Evolutionary conservation across 441 rosid species (phyloP).

Genomic region (Cnidoscolus chayamansa): DNA sequence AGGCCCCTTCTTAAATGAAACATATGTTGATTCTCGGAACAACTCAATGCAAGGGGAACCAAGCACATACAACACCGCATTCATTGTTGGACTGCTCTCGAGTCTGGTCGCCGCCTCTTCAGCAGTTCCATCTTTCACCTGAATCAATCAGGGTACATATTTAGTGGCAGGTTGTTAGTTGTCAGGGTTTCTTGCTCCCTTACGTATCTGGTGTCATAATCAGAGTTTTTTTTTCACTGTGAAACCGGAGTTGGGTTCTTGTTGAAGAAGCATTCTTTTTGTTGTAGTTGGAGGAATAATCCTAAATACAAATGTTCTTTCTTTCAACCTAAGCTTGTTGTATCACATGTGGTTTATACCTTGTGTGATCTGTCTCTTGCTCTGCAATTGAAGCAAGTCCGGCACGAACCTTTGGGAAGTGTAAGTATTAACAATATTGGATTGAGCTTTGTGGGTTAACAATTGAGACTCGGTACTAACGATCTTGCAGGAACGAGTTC

Average conservation of each 20-base stretch:
- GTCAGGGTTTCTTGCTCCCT: no score
- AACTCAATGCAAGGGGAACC: slow-evolving; percentile 88
- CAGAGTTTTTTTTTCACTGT: not conserved
- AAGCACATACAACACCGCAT: slow-evolving; percentile 86
- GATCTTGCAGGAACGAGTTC: no score
- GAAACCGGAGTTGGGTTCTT: slow-evolving; percentile 10
- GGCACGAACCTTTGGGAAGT: not conserved
- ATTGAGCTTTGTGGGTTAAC: no score
- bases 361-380: not conserved
- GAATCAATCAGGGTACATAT: slow-evolving; percentile 20
- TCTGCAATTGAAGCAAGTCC: not conserved
- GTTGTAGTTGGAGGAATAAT: not conserved
- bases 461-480: no score
- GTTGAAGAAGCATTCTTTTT: not conserved
- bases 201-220: not conserved
- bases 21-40: slow-evolving; percentile 63
- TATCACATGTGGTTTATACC: not conserved
- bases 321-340: not conserved
- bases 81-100: slow-evolving; percentile 81
- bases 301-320: not conserved
- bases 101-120: slow-evolving; percentile 86
- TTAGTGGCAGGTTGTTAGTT: slow-evolving; percentile 17
- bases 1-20: slow-evolving; percentile 84
- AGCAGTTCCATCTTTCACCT: slow-evolving; percentile 52
- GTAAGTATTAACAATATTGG: no score